These are phyloP conservation scores for Aristolochia contorta DNA, from an alignment of 164 flowering plant species.

Conservation along the genomic window DNA sequence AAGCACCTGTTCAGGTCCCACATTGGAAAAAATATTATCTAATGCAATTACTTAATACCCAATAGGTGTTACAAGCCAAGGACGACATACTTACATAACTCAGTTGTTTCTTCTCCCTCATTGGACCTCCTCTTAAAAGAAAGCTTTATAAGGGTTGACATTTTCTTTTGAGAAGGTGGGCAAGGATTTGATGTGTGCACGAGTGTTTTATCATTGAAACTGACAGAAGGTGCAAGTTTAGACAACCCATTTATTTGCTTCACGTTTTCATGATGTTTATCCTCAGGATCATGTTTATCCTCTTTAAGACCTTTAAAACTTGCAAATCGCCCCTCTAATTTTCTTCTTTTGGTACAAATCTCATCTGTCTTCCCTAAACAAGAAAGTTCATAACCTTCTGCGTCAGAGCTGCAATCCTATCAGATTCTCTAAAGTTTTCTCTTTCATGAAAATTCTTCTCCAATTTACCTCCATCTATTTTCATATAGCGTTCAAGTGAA, in stretches of 20 bases:
- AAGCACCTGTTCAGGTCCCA: constrained; percentile 40
- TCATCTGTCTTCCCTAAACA: constrained; percentile 41
- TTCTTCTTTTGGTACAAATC: constrained; percentile 32
- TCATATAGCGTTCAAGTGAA: constrained; percentile 27
- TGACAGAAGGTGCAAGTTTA: constrained; percentile 35
- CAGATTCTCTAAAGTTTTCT: constrained; percentile 28
- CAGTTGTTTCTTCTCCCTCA: constrained; percentile 55
- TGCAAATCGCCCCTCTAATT: constrained; percentile 35
- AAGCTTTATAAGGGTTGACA: constrained; percentile 60
- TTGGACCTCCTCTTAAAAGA: constrained; percentile 73
- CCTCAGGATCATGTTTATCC: constrained; percentile 32
- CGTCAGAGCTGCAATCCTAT: constrained; percentile 18
- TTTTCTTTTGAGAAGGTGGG: constrained; percentile 36
- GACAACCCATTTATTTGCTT: constrained; percentile 15
- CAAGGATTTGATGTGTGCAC: constrained; percentile 16
- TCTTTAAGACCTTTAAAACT: constrained; percentile 58
- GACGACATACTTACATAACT: constrained; percentile 35
- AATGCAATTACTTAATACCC: no score
- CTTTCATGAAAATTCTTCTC: constrained; percentile 20
- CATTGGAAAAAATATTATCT: no score
- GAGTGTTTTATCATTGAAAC: constrained; percentile 64
- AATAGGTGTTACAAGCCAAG: background rate
- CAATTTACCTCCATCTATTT: constrained; percentile 52
- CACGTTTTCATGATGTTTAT: constrained; percentile 31
- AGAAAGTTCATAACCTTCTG: constrained; percentile 39